Evolutionary conservation across 1,139 yeast species (phyloP), one percentile per base, ranked within the genome.

Genomic region (Nakaseomyces kungkrabaensis): DNA sequence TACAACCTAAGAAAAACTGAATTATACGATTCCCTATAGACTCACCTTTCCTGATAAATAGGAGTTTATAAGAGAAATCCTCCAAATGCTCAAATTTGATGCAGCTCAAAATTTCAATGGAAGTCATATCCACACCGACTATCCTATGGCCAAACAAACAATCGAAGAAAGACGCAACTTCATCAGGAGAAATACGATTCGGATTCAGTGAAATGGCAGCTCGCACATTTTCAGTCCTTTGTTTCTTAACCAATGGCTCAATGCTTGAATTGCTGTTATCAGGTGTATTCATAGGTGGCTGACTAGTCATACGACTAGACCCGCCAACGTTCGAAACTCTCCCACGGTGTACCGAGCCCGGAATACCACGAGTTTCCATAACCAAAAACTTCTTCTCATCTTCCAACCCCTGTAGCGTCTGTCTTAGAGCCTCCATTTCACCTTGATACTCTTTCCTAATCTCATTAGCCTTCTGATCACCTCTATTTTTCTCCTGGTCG

Each of bases 351-450:
- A 3, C 11, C 4, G 34, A 5, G 7, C 13, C 13, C 13, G 27
- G 22, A 17, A 26, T n/a, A 51, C 52, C 50, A 54, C 63, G 69
- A 52, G 59, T 68, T 52, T 73, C 81, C 55, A 70, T 68, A 4
- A 65, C 63, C 37, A 85, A 65, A 59, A 88, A 86, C 68, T 79
- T 78, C 67, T 79, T 79, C 58, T 86, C 94, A 58, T 83, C 88
- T 59, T 82, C 85, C 43, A 83, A 66, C 53, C 75, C 74, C 55
- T 74, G 79, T 1, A 85, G 70, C 27, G 73, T 67, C 10, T 69
- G 69, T 50, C 71, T 71, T 49, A 84, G 57, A 27, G 71, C 69
- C 25, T 62, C 66, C 24, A 77, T 60, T 58, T 80, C 83, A 3
- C 71, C 66, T 3, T 68, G 71, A 52, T 76, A 77, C 3, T 71